phyloP scores from a whole-genome alignment of 176 grass and related monocot genomes.

The Miscanthus lutarioriparius region DNA sequence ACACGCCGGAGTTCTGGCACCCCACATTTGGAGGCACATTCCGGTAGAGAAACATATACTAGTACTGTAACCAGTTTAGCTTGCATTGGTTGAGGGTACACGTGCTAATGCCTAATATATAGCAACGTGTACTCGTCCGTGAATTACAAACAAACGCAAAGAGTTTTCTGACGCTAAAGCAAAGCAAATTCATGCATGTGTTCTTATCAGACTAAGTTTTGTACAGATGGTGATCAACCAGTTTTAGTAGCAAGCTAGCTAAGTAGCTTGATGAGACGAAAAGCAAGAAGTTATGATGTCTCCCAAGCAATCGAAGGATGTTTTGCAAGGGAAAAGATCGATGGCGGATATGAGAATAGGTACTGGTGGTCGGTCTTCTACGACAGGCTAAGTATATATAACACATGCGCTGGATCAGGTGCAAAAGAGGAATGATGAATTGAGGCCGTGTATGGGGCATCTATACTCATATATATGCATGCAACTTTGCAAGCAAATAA shows the following conservation, averaged over 20 bases:
- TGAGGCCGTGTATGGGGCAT: conserved; percentile 16
- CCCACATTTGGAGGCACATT: conserved; percentile 92
- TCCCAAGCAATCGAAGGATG: conserved; percentile 36
- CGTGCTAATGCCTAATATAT: conserved; percentile 22
- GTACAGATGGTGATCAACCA: conserved; percentile 27
- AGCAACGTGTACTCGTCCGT: conserved; percentile 25
- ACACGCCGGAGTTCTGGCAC: conserved; percentile 90
- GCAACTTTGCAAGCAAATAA: conserved; percentile 33
- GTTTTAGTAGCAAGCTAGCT: conserved; percentile 13
- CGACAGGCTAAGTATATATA: conserved; percentile 27
- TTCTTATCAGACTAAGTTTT: conserved; percentile 27
- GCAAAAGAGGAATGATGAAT: conserved; percentile 34
- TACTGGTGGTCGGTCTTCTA: conserved; percentile 27
- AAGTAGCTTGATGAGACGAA: conserved; percentile 29
- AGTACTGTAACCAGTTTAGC: conserved; percentile 23
- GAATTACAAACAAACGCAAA: conserved; percentile 26
- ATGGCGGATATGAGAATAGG: conserved; percentile 7
- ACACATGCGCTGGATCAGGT: conserved; percentile 31
- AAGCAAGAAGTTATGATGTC: conserved; percentile 32
- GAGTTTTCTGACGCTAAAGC: conserved; percentile 41
- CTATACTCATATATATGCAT: conserved; percentile 26
- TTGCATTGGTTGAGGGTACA: conserved; percentile 15
- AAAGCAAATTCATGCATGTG: conserved; percentile 27
- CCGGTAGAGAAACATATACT: conserved; percentile 51
- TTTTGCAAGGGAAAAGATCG: background rate